Evolutionary conservation across 2,329 filamentous ascomycete species (phyloP), one percentile per base, ranked within the genome.

Genomic region (Diaporthe sp.): DNA sequence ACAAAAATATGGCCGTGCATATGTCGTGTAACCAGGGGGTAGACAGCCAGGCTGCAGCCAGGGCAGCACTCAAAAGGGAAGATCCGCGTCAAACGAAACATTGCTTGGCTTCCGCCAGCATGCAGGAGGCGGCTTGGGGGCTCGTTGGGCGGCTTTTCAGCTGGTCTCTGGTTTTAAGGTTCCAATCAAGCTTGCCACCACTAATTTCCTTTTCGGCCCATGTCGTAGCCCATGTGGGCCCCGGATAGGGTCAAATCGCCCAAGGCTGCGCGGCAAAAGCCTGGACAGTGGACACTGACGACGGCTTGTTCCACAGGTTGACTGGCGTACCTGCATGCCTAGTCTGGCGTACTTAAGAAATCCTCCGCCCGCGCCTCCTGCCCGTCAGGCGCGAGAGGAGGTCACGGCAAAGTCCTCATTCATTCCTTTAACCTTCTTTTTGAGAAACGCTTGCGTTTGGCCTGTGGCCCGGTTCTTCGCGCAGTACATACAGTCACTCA

Each of bases 51-150:
- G 22, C 45, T 52, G 64, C n/a, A n/a, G n/a, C n/a, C n/a, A n/a
- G n/a, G n/a, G 40, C n/a, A 50, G 64, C n/a, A 28, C 47, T 38
- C 22, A 35, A 40, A 22, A 52, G 60, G 40, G 40, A 68, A 40
- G 64, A 68, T 68, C 45, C 64, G 45, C 64, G 64, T 38, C 50
- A 68, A 54, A 68, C 64, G 64, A 68, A 68, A 68, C 64, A 68
- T 28, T 40, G 42, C 33, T 54, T 68, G 47, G 64, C 64, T 68
- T 68, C 47, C 47, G 30, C 61, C 28, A 47, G 22, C 17, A 50
- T 66, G 42, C 42, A 66, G 42, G 61, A 66, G 58, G 10, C 30
- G 17, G 28, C 28, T 17, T 25, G 30, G 64, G 42, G n/a, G 30
- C 22, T 19, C 8, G 42, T 50, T 40, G 47, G 64, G 47, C 64